Evolutionary conservation across 257 asterid genomes (phyloP), one percentile per base, ranked within the genome.

Genomic region (Ilex aquifolium): DNA sequence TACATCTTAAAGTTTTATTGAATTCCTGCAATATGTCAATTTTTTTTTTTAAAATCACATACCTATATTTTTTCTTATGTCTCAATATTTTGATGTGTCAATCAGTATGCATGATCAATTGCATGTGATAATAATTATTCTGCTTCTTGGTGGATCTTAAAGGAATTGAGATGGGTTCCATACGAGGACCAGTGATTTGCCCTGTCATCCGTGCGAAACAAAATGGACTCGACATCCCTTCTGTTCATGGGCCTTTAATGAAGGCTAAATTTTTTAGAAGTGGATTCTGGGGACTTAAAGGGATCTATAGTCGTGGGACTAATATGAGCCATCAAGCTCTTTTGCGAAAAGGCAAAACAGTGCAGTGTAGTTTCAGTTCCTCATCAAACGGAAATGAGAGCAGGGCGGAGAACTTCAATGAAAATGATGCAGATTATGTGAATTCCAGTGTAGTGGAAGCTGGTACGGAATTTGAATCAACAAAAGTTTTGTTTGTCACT

Each of bases 181-280:
- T 88, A 60, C 96, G 77, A 68, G 85, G 96, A 65, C 84, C 90
- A 2, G 96, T 88, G 21, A 65, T 86, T 64, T 84, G 88, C 75
- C 96, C 95, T 10, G 83, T 81, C 3, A 75, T 76, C 9, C 83
- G 83, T 44, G 84, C 95, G 9, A 87, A 53, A 53, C 57, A 53
- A 53, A 53, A 10, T 53, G 57, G 30, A 3, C 5, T 53, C 5
- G 14, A 6, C 57, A 53, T 5, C 30, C 15, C 31, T 6, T 14
- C 57, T 53, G 4, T 53, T 53, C 14, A 21, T 15, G 15, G 11
- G 57, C 57, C 57, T 27, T 21, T 53, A 15, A 21, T 17, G 27
- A 53, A 53, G 8, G 31, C 57, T 53, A 53, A 16, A 53, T 2
- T 53, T 53, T 5, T 53, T 53, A 53, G 30, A 17, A 53, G 57